These are phyloP conservation scores for Gentiana straminea DNA, from an alignment of 257 asterid species.

Conservation along the genomic window DNA sequence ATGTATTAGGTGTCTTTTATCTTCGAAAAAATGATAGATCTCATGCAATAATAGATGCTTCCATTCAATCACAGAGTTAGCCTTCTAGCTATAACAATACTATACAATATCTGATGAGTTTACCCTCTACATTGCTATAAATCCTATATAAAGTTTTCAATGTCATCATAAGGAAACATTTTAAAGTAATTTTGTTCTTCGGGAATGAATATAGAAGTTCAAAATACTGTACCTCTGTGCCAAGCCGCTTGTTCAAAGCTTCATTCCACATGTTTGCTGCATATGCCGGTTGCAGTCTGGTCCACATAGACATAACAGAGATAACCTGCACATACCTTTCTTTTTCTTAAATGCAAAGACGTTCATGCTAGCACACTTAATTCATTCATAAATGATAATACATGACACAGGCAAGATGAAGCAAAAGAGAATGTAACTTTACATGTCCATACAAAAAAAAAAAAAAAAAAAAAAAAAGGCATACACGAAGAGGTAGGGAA, in stretches of 20 bases:
- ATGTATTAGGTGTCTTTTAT: too few relatives aligned
- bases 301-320: slow-evolving; percentile 99
- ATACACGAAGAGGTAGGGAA: too few relatives aligned
- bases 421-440: neutral
- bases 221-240: slow-evolving; percentile 56
- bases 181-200: neutral
- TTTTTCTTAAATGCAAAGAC: slow-evolving; percentile 13
- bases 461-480: too few relatives aligned
- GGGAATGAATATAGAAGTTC: neutral
- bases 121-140: too few relatives aligned
- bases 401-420: neutral
- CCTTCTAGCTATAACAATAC: too few relatives aligned
- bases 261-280: slow-evolving; percentile 99
- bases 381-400: neutral
- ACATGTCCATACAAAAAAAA: neutral
- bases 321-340: slow-evolving; percentile 51
- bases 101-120: too few relatives aligned
- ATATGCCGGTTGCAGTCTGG: slow-evolving; percentile 96
- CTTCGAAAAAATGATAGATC: too few relatives aligned
- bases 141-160: too few relatives aligned
- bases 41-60: too few relatives aligned
- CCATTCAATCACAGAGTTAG: too few relatives aligned
- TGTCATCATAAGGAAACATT: neutral
- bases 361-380: slow-evolving; percentile 5
- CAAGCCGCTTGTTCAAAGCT: slow-evolving; percentile 98